These are phyloP conservation scores for Pelargonium myrrhifolium DNA, from an alignment of 441 rosid genomes.

Conservation along the genomic window DNA sequence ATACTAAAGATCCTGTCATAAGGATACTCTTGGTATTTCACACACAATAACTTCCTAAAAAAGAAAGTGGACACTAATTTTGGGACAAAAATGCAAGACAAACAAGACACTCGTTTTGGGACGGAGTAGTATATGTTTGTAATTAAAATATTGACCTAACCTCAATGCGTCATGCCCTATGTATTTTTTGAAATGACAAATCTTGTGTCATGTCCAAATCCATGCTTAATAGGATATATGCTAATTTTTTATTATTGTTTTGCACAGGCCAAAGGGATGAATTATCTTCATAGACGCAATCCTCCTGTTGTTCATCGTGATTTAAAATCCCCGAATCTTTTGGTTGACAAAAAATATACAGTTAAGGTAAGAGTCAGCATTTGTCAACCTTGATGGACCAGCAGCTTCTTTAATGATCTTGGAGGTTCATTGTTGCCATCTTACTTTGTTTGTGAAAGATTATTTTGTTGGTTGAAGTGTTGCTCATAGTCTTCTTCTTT, in stretches of 20 bases:
- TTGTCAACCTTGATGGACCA: neutral
- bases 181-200: no score
- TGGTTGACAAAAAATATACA: conserved; percentile 92
- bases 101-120: no score
- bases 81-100: no score
- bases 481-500: neutral
- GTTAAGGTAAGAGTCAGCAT: conserved; percentile 55
- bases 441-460: neutral
- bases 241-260: conserved; percentile 19
- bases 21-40: no score
- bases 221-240: neutral
- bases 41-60: no score
- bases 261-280: conserved; percentile 95
- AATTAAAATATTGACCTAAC: no score
- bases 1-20: no score
- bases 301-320: conserved; percentile 99
- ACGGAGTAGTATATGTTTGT: neutral
- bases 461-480: neutral
- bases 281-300: conserved; percentile 87
- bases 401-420: neutral
- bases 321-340: conserved; percentile 89
- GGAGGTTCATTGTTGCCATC: neutral
- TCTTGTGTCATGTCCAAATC: no score
- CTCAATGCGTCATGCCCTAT: no score
- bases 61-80: no score